Conservation (phyloP, 345 rosid genomes). For the Microcos paniculata region DNA sequence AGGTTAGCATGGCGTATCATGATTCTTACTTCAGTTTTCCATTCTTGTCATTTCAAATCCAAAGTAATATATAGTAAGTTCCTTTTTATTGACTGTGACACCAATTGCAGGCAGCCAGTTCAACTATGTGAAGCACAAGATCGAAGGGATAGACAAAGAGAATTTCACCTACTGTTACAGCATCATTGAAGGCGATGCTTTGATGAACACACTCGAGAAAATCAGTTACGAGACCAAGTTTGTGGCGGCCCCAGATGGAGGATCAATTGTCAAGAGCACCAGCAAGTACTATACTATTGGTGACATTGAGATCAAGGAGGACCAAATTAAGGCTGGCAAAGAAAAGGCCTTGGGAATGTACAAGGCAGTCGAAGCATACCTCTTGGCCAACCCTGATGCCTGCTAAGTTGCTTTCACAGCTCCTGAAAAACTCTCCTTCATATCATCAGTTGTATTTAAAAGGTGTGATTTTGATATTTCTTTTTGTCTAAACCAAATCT, state of each 20-base stretch:
- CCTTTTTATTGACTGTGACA: neutral
- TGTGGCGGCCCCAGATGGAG: too few relatives aligned
- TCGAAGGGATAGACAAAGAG: neutral
- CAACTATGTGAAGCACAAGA: neutral
- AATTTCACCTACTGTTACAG: neutral
- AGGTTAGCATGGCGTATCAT: slow-evolving; percentile 8
- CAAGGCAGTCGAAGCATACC: neutral
- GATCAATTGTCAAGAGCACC: too few relatives aligned
- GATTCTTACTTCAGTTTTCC: neutral
- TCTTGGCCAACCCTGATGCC: neutral
- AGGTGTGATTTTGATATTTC: too few relatives aligned
- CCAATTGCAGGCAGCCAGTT: neutral
- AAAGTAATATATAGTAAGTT: too few relatives aligned
- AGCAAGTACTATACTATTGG: too few relatives aligned
- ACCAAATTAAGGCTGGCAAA: neutral
- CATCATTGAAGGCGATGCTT: neutral
- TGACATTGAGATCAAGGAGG: neutral
- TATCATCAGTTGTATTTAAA: too few relatives aligned
- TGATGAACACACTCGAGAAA: neutral
- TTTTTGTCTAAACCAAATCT: too few relatives aligned
- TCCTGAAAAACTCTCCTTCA: too few relatives aligned
- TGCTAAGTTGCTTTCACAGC: too few relatives aligned
- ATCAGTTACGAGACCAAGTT: too few relatives aligned
- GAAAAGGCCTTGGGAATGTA: neutral
- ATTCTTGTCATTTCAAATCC: neutral